A percentile compares a stretch with the other conserved stretches of the same genome.
Conservation (phyloP, 768 basidiomycete species). For the Mycena leptocephala region DNA sequence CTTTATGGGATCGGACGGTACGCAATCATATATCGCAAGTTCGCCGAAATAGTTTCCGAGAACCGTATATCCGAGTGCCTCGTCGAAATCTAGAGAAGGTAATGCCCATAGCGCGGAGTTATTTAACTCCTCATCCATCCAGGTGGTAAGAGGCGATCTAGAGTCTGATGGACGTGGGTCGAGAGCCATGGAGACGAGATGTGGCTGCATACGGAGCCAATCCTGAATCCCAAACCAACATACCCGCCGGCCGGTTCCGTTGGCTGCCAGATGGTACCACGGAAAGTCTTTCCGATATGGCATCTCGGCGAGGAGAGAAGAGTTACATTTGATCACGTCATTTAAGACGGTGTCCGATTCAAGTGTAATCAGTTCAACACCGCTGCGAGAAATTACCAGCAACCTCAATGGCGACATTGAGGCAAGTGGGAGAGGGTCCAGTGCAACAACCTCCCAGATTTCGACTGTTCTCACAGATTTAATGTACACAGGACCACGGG, state of each 20-base stretch:
- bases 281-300: background rate
- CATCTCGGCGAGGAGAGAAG: background rate
- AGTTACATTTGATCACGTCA: background rate
- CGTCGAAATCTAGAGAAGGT: conserved; percentile 18
- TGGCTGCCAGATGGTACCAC: background rate
- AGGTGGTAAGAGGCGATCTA: background rate
- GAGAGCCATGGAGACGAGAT: background rate
- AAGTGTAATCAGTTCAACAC: background rate
- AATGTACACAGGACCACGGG: background rate
- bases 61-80: conserved; percentile 17
- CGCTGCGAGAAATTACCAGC: background rate
- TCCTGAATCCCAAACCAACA: background rate
- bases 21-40: conserved; percentile 17
- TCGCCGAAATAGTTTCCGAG: conserved; percentile 32
- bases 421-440: background rate
- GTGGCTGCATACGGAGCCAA: background rate
- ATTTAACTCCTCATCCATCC: background rate
- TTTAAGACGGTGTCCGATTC: background rate
- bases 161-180: background rate
- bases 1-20: background rate
- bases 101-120: conserved; percentile 24
- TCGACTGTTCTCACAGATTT: background rate
- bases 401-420: background rate
- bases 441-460: conserved; percentile 1
- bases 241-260: background rate